Evolutionary conservation across 1,284 basidiomycete species (phyloP).

Genomic region (Cryptococcus hybrid): DNA sequence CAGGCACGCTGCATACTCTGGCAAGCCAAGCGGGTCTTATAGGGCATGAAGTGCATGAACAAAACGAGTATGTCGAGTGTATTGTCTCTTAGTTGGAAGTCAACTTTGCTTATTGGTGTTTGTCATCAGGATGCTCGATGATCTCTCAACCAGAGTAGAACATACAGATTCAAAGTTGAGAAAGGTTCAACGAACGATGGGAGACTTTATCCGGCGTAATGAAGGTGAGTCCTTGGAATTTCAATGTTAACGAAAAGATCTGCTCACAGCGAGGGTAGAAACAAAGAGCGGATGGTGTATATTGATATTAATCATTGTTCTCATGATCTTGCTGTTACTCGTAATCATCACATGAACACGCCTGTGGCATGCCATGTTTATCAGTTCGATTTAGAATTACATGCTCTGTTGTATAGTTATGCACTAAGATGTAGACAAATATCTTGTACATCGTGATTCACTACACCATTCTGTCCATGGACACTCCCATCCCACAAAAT

Average conservation of each 20-base stretch:
- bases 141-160: constrained; percentile 73
- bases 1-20: constrained; percentile 74
- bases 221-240: constrained; percentile 58
- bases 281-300: constrained; percentile 72
- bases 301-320: constrained; percentile 56
- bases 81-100: neutral
- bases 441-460: too few species aligned
- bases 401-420: too few species aligned
- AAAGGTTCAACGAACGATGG: constrained; percentile 68
- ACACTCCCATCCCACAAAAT: neutral
- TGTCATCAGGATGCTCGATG: constrained; percentile 68
- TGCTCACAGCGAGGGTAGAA: constrained; percentile 51
- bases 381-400: neutral
- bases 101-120: too few species aligned
- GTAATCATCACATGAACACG: constrained; percentile 55
- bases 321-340: constrained; percentile 55
- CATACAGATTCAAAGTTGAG: constrained; percentile 66
- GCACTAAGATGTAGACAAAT: too few species aligned
- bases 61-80: constrained; percentile 68
- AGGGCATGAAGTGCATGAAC: constrained; percentile 81
- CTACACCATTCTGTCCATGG: too few species aligned
- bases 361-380: neutral
- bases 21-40: constrained; percentile 86
- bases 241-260: neutral
- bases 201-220: constrained; percentile 75